phyloP scores from a whole-genome alignment of 352 stramenopile species.

The Globisporangium nagaii region DNA sequence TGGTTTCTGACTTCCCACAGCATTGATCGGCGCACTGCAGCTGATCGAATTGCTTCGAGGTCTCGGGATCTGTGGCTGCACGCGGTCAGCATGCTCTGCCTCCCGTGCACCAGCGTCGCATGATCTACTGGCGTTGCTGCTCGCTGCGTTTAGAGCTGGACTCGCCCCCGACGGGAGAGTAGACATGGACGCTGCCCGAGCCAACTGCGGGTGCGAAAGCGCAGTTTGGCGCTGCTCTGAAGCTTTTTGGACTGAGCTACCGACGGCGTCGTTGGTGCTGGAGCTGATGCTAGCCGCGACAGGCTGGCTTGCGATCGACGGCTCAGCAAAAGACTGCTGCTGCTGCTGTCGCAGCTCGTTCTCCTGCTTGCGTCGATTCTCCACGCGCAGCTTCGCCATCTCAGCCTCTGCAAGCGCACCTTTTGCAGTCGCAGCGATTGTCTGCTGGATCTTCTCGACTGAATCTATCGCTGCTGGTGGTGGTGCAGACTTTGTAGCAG shows the following conservation, averaged over 20 bases:
- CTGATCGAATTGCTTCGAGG: conserved; percentile 9
- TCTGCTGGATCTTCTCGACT: conserved; percentile 20
- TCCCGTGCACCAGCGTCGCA: neutral
- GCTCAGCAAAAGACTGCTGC: conserved; percentile 4
- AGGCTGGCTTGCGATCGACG: neutral
- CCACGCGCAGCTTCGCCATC: conserved; percentile 60
- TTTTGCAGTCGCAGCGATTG: conserved; percentile 41
- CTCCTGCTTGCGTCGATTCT: conserved; percentile 54
- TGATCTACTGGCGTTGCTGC: neutral
- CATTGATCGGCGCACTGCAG: no score
- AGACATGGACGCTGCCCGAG: conserved; percentile 4
- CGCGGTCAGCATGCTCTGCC: neutral
- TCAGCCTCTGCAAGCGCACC: conserved; percentile 62
- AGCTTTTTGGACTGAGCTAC: neutral
- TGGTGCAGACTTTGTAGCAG: neutral
- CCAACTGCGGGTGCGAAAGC: neutral
- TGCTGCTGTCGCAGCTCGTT: conserved; percentile 36
- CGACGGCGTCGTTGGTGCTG: neutral
- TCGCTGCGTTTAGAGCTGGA: neutral
- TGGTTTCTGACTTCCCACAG: neutral
- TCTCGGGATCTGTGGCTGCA: neutral
- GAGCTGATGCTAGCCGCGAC: neutral
- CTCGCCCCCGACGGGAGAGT: neutral
- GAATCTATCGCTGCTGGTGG: neutral
- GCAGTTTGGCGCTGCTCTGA: neutral